Percentiles rank a stretch among this genome's conserved stretches.
These are phyloP conservation scores for Cryptosporidium sp. DNA, from an alignment of 169 alveolate genomes.

Conservation along the genomic window DNA sequence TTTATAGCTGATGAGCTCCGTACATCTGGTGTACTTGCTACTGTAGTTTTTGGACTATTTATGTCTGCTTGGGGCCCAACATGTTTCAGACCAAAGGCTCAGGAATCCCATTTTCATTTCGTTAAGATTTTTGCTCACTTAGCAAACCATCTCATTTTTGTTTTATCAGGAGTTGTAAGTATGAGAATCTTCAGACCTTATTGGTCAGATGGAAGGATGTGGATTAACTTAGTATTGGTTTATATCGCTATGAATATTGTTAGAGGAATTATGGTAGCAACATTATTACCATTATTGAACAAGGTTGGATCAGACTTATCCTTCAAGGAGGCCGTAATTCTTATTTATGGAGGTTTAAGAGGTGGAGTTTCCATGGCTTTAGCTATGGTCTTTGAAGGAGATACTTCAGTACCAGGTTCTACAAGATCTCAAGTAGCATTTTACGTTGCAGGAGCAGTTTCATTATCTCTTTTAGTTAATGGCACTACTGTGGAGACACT, in stretches of 20 bases:
- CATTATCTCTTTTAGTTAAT: conserved; percentile 88
- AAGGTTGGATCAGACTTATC: conserved; percentile 79
- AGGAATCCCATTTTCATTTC: conserved; percentile 76
- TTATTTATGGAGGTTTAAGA: conserved; percentile 93
- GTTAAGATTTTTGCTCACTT: conserved; percentile 75
- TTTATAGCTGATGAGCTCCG: conserved; percentile 78
- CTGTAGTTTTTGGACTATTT: conserved; percentile 79
- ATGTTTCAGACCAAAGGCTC: conserved; percentile 74
- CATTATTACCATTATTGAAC: conserved; percentile 69
- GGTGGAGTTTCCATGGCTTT: conserved; percentile 93
- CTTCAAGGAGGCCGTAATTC: conserved; percentile 79
- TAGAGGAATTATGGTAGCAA: conserved; percentile 71
- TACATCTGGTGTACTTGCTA: conserved; percentile 79
- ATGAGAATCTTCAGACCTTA: conserved; percentile 74
- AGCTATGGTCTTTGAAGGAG: conserved; percentile 91
- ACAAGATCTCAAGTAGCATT: conserved; percentile 87
- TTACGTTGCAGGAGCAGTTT: conserved; percentile 91
- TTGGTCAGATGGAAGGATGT: conserved; percentile 78
- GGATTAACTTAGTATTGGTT: conserved; percentile 76
- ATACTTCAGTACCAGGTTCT: conserved; percentile 80
- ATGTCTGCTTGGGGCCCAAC: conserved; percentile 79
- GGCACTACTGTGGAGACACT: conserved; percentile 91
- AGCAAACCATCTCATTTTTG: conserved; percentile 79
- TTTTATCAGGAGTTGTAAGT: conserved; percentile 78
- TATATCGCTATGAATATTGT: conserved; percentile 78